A percentile compares a stretch with the other conserved stretches of the same genome.
phyloP scores from a whole-genome alignment of 176 grass and related monocot genomes.

The Thalia dealbata region DNA sequence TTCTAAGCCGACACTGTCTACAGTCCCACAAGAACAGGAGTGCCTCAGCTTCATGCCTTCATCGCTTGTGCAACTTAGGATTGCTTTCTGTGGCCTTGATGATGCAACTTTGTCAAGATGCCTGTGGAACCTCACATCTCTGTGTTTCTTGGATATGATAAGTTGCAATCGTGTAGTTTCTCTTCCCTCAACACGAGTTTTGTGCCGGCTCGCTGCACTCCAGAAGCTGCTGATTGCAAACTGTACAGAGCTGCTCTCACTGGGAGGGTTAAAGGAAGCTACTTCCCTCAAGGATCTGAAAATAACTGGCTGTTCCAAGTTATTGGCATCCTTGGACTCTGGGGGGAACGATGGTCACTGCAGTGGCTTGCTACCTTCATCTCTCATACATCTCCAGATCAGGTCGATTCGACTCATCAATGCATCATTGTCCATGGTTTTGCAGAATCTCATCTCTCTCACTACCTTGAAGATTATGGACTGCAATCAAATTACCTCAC shows the following conservation, averaged over 20 bases:
- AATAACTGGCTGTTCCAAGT: background rate
- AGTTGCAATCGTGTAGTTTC: background rate
- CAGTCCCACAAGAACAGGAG: background rate
- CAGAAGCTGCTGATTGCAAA: background rate
- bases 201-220: constrained; percentile 6
- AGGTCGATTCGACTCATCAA: background rate
- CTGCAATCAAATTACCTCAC: constrained; percentile 1
- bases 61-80: constrained; percentile 1
- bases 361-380: constrained; percentile 3
- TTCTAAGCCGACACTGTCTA: background rate
- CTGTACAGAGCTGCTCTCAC: background rate
- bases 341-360: background rate
- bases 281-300: constrained; percentile 2
- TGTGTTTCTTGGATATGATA: background rate
- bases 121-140: constrained; percentile 7
- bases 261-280: background rate
- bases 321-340: background rate
- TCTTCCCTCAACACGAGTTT: background rate
- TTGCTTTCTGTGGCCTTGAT: background rate
- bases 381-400: background rate
- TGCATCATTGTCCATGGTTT: background rate
- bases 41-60: constrained; percentile 4
- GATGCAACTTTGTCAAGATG: constrained; percentile 8
- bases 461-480: background rate
- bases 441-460: background rate